These are phyloP conservation scores for Colletotrichum viniferum DNA, from an alignment of 2,329 filamentous ascomycete genomes.

Conservation along the genomic window DNA sequence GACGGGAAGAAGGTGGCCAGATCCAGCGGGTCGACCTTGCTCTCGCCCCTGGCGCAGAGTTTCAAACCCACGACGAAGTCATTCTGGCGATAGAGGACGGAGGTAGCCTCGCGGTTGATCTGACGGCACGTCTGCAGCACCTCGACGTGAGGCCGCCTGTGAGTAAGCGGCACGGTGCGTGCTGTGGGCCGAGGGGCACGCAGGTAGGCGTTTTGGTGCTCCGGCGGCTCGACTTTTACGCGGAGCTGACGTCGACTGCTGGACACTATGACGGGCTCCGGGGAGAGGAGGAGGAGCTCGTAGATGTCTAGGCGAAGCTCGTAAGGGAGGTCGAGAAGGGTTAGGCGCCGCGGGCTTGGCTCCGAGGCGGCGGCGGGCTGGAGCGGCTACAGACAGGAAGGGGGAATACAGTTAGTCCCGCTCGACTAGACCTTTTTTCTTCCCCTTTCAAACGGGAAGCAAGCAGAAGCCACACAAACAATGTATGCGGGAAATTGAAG, in stretches of 20 bases:
- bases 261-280: conserved; percentile 18
- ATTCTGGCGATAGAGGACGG: conserved; percentile 33
- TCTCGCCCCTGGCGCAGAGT: conserved; percentile 18
- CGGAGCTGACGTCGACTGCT: conserved; percentile 10
- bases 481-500: background rate
- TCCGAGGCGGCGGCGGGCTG: background rate
- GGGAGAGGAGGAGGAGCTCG: conserved; percentile 25
- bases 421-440: background rate
- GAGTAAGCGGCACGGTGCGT: background rate
- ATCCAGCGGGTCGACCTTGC: background rate
- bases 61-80: conserved; percentile 27
- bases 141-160: conserved; percentile 24
- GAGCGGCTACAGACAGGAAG: background rate
- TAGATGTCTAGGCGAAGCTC: conserved; percentile 34
- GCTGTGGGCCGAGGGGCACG: conserved; percentile 7
- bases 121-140: conserved; percentile 34
- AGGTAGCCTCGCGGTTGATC: conserved; percentile 32
- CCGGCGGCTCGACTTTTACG: conserved; percentile 9
- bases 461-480: background rate
- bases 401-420: background rate
- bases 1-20: conserved; percentile 24
- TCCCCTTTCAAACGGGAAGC: background rate
- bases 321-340: conserved; percentile 28
- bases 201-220: conserved; percentile 4
- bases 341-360: background rate